Base-by-base conservation (phyloP, 176 grass and related monocot genomes). In the Avena eriantha region DNA sequence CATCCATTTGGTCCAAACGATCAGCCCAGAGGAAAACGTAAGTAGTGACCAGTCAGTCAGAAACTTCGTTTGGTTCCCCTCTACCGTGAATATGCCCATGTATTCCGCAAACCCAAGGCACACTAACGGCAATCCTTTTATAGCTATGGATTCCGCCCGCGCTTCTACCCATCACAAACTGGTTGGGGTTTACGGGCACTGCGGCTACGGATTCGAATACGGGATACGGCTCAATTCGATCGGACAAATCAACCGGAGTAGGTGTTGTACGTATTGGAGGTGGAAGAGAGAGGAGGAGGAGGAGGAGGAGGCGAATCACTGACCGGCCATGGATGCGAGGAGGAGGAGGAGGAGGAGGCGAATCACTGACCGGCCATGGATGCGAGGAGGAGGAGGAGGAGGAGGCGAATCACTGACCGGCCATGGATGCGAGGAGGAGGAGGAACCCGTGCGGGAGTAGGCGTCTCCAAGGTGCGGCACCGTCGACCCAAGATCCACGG, bases 371-470 rank as follows among this genome's bases (percentile, higher is more conserved):
- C 36, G 36, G 36, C 36, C 36, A 39, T 39, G 36, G 36, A 39
- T 39, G 36, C 36, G 64, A 23, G 50, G 64, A 23, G 64, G 84
- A 17, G 63, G 56, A 24, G 17, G 77, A 23, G 35, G 35, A 36
- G 35, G 34, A 39, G 63, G 29, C 29, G 29, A 29, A 29, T 29
- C 29, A 29, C 29, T 29, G 29, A 29, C 29, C 29, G 29, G 29
- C 29, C 29, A 29, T 29, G 29, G 29, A 29, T 29, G 29, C 29
- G 63, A 49, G 33, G 46, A 10, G 29, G 53, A 22, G 55, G 65
- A 17, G 66, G 68, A 66, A 5, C 82, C 43, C 49, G 64, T 70
- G 43, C 31, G 65, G 66, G 77, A 47, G 67, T 57, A 53, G 41
- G 81, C 55, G 67, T 89, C 34, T 23, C 43, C 23, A 29, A 29